These are phyloP conservation scores for Leptoxyphium fumago DNA, from an alignment of 2,329 filamentous ascomycete species.

Conservation along the genomic window DNA sequence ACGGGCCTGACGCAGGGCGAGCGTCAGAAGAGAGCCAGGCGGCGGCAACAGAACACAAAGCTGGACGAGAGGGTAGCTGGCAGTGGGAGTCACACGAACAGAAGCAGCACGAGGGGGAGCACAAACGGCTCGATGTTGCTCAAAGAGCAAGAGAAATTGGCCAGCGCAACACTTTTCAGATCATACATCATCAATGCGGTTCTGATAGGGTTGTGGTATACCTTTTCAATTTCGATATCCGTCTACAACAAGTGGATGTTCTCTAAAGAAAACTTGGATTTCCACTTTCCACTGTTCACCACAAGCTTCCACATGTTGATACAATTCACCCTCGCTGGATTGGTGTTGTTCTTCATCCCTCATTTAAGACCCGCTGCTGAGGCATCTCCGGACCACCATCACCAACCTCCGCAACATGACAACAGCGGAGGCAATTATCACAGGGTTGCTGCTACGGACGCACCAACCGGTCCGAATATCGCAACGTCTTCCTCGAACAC, in stretches of 20 bases:
- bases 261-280: constrained; percentile 67
- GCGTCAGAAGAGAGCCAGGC: constrained; percentile 46
- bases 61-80: constrained; percentile 55
- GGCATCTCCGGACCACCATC: constrained; percentile 1
- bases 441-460: constrained; percentile 5
- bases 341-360: constrained; percentile 71
- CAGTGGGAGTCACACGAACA: constrained; percentile 29
- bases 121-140: constrained; percentile 35
- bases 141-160: constrained; percentile 59
- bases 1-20: constrained; percentile 67
- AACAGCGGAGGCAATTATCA: not conserved
- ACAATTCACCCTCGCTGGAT: constrained; percentile 65
- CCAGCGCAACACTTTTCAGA: constrained; percentile 57
- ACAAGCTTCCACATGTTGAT: constrained; percentile 93
- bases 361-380: constrained; percentile 51
- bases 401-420: constrained; percentile 1
- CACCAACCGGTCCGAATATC: constrained; percentile 1
- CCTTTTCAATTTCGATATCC: constrained; percentile 87
- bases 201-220: constrained; percentile 75
- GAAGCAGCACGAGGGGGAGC: constrained; percentile 47
- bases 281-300: constrained; percentile 88
- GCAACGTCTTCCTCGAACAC: not conserved
- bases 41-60: constrained; percentile 49
- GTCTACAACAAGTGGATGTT: constrained; percentile 99
- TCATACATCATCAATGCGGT: constrained; percentile 57